A percentile compares a stretch with the other conserved stretches of the same genome.
Evolutionary conservation across 352 stramenopile genomes (phyloP).

Genomic region (Phytophthora brassicae): DNA sequence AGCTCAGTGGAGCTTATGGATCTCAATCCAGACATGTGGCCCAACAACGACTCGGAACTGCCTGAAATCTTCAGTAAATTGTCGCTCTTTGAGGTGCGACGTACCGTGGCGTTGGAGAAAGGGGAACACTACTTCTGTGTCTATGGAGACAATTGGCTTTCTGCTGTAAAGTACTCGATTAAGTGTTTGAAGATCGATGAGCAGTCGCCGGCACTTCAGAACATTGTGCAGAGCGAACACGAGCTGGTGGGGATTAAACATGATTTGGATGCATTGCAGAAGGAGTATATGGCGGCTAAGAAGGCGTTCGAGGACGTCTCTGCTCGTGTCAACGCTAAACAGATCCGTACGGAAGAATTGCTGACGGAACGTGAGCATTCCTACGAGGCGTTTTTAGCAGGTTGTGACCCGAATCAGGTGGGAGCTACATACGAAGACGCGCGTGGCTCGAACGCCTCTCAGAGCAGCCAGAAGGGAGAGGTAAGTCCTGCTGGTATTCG

Average conservation of each 20-base stretch:
- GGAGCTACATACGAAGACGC: conserved; percentile 19
- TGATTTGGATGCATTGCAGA: conserved; percentile 74
- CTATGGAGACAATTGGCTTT: conserved; percentile 90
- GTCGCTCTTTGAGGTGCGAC: conserved; percentile 81
- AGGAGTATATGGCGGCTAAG: conserved; percentile 77
- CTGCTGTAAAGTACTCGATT: conserved; percentile 87
- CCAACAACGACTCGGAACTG: conserved; percentile 66
- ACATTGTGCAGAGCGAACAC: conserved; percentile 74
- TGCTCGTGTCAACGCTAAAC: conserved; percentile 61
- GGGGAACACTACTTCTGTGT: conserved; percentile 86
- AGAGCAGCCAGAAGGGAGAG: conserved; percentile 43
- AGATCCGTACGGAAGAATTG: conserved; percentile 77
- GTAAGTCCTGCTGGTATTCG: conserved; percentile 46
- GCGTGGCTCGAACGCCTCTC: conserved; percentile 35
- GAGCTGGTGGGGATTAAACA: conserved; percentile 79
- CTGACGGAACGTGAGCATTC: conserved; percentile 64
- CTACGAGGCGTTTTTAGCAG: conserved; percentile 74
- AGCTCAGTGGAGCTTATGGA: conserved; percentile 88
- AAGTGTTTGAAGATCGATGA: conserved; percentile 82
- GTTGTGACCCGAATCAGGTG: conserved; percentile 47
- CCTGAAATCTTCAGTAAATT: conserved; percentile 86
- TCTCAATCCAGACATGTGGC: conserved; percentile 76
- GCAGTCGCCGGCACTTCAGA: conserved; percentile 47
- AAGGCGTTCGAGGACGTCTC: conserved; percentile 82
- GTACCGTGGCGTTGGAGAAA: conserved; percentile 74